Percentiles rank a stretch among this genome's conserved stretches.
Conservation (phyloP, 2,329 filamentous ascomycete species). For the Elsinoe australis region DNA sequence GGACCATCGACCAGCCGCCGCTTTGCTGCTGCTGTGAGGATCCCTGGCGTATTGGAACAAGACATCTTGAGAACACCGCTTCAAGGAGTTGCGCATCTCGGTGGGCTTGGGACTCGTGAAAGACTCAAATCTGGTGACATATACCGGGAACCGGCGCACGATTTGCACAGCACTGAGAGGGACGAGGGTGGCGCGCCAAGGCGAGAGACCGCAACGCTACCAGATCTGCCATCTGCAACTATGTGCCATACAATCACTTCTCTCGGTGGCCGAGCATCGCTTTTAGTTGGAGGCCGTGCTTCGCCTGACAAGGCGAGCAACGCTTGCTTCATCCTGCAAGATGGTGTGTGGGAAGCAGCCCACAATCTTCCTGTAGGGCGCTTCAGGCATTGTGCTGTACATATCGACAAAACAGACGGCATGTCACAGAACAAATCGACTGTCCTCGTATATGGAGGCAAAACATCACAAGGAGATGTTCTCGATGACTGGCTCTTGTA, state of each 20-base stretch:
- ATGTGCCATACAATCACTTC: constrained; percentile 73
- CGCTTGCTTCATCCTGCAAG: constrained; percentile 69
- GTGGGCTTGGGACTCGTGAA: constrained; percentile 42
- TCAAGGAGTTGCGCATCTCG: constrained; percentile 24
- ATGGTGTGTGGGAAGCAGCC: constrained; percentile 55
- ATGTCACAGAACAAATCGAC: constrained; percentile 23
- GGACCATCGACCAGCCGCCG: constrained; percentile 25
- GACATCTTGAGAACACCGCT: not conserved
- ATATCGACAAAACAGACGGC: constrained; percentile 37
- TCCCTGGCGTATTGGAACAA: not conserved
- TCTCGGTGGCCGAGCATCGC: constrained; percentile 48
- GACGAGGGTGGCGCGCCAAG: no score
- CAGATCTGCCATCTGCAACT: constrained; percentile 31
- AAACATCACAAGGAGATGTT: constrained; percentile 36
- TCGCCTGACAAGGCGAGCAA: constrained; percentile 61
- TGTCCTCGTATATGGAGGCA: constrained; percentile 42
- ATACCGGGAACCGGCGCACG: no score
- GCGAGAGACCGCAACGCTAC: no score
- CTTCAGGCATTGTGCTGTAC: constrained; percentile 64
- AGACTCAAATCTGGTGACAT: constrained; percentile 43
- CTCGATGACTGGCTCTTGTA: constrained; percentile 40
- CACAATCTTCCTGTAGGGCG: constrained; percentile 61
- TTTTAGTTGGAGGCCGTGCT: constrained; percentile 70
- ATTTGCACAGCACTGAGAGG: no score
- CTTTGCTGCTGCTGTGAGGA: constrained; percentile 29